Percentiles rank a stretch among this genome's conserved stretches.
These are phyloP conservation scores for Cladosporium phlei DNA, from an alignment of 2,329 filamentous ascomycete species.

Conservation along the genomic window DNA sequence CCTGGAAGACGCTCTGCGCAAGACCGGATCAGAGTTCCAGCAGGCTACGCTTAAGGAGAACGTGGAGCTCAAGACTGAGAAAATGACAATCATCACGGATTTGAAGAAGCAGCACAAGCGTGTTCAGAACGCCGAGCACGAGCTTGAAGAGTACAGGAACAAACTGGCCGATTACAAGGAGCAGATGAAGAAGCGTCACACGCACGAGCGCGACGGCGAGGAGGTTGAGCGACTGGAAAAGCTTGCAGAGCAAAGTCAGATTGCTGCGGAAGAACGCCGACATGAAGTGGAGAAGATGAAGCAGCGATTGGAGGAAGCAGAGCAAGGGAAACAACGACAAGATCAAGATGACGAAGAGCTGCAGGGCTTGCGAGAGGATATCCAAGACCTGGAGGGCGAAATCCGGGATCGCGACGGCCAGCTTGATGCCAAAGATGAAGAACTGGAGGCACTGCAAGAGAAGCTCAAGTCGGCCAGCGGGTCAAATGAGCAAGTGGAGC, in stretches of 20 bases:
- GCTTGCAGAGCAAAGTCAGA: slow-evolving; percentile 41
- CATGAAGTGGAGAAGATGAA: slow-evolving; percentile 40
- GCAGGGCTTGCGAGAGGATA: slow-evolving; percentile 43
- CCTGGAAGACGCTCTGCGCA: slow-evolving; percentile 82
- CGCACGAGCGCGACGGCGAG: slow-evolving; percentile 63
- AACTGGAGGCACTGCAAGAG: slow-evolving; percentile 43
- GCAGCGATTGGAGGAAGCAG: slow-evolving; percentile 36
- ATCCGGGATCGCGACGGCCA: slow-evolving; percentile 46
- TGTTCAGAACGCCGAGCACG: slow-evolving; percentile 73
- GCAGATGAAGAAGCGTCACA: slow-evolving; percentile 69
- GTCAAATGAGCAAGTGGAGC: slow-evolving; percentile 49
- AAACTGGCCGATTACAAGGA: slow-evolving; percentile 81
- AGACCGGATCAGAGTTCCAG: slow-evolving; percentile 83
- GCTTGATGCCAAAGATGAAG: slow-evolving; percentile 41
- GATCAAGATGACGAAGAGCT: slow-evolving; percentile 25
- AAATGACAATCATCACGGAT: slow-evolving; percentile 83
- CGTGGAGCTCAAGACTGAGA: slow-evolving; percentile 89
- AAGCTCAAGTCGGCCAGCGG: slow-evolving; percentile 35
- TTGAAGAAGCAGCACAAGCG: slow-evolving; percentile 82
- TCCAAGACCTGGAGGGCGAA: slow-evolving; percentile 46
- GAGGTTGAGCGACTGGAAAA: slow-evolving; percentile 50
- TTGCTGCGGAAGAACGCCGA: slow-evolving; percentile 37
- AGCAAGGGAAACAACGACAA: slow-evolving; percentile 29
- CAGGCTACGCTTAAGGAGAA: slow-evolving; percentile 89
- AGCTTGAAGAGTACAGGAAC: slow-evolving; percentile 76